phyloP scores from a whole-genome alignment of 83 land plant genomes.

The Picea engelmannii region DNA sequence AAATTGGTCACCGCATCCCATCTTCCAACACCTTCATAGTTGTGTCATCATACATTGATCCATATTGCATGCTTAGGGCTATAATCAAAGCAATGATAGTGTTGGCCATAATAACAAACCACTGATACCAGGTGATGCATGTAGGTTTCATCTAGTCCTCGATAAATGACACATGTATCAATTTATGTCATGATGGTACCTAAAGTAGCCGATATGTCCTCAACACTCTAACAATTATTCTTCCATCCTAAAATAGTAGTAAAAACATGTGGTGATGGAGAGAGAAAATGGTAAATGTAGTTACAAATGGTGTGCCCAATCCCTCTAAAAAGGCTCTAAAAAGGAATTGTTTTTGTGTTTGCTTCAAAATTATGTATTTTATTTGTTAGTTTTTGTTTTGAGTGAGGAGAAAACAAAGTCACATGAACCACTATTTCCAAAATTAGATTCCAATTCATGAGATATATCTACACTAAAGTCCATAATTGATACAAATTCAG shows the following conservation, averaged over 20 bases:
- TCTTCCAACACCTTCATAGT: constrained; percentile 85
- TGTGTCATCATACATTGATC: constrained; percentile 90
- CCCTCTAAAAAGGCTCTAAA: neutral
- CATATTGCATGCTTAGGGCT: constrained; percentile 66
- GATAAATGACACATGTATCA: constrained; percentile 70
- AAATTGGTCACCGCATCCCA: constrained; percentile 54
- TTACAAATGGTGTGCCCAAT: constrained; percentile 19
- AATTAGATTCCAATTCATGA: neutral
- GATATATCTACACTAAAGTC: neutral
- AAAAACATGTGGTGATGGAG: constrained; percentile 78
- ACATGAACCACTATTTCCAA: neutral
- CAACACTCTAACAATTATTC: constrained; percentile 66
- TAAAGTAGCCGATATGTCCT: constrained; percentile 81
- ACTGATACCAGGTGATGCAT: constrained; percentile 79
- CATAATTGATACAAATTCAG: neutral
- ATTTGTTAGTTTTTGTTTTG: neutral
- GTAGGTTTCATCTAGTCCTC: constrained; percentile 69
- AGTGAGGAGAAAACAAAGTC: neutral
- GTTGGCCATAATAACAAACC: constrained; percentile 97
- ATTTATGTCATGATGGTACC: constrained; percentile 60
- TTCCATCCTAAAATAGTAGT: constrained; percentile 94
- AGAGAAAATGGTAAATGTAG: constrained; percentile 76
- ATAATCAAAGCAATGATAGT: constrained; percentile 93
- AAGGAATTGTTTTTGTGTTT: neutral
- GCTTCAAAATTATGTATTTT: neutral